Conservation (phyloP, 257 asterid genomes). For the Salvia miltiorrhiza region DNA sequence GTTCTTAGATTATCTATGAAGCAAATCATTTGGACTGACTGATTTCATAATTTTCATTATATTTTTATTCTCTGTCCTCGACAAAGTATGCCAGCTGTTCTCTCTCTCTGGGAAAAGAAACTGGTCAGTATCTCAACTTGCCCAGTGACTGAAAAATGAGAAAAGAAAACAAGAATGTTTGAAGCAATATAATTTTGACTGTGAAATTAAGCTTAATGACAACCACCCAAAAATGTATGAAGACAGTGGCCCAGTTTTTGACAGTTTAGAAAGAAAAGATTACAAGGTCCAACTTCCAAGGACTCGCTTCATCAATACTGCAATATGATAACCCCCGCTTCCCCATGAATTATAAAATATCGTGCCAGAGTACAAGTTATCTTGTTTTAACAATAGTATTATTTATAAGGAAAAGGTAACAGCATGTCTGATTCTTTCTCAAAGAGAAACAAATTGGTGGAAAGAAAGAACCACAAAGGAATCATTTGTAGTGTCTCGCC, state of each 20-base stretch:
- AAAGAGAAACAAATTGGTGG: conserved; percentile 4
- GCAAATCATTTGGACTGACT: not conserved
- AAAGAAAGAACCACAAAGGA: not conserved
- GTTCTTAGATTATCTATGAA: not conserved
- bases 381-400: not conserved
- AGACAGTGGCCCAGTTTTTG: not conserved
- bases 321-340: not conserved
- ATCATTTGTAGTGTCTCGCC: not conserved
- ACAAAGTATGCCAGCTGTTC: not conserved
- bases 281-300: not conserved
- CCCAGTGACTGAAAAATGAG: not conserved
- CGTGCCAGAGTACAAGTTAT: not conserved
- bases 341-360: conserved; percentile 10
- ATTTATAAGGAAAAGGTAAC: not conserved
- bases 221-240: not conserved
- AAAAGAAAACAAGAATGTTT: not conserved
- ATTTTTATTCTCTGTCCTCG: not conserved
- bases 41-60: not conserved
- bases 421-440: not conserved
- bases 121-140: not conserved
- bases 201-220: not conserved
- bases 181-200: not conserved
- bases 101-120: not conserved
- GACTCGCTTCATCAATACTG: not conserved
- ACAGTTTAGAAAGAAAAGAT: not conserved